Base-by-base conservation (phyloP, 441 rosid species). In the Dalechampia spathulata region DNA sequence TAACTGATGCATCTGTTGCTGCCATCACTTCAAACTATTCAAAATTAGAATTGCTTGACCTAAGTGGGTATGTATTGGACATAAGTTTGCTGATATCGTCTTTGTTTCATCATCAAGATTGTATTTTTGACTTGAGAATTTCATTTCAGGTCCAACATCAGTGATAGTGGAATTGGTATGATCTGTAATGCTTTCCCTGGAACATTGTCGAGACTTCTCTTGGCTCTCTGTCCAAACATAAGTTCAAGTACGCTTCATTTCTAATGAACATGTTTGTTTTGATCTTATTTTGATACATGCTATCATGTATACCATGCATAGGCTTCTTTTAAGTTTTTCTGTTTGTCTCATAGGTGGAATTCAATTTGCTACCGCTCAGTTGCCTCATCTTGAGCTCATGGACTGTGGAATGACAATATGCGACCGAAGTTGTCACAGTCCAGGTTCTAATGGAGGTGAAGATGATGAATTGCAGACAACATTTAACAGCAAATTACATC, bases 121-220 rank as follows among this genome's bases (percentile, higher is more conserved):
- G 10, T 42, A 36, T 57, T 32, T 57, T 22, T 73, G 49, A 57
- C 22, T 16, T 49, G 17, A 25, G 52, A 40, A 45, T 65, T 61
- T 44, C 30, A 71, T n/a, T n/a, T 58, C 86, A 93, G 99, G 64
- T 93, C 97, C 32, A 87, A 87, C 77, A 82, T 93, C 52, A 82
- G 89, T 66, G 99, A 93, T 64, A 80, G 86, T 61, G 96, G 96
- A 60, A 85, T 93, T n/a, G 93, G 96, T 63, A 93, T 90, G 89
- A 87, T 93, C 61, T 93, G 97, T 76, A 92, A 93, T 68, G 86
- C 81, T 43, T 78, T 85, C 41, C 91, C 96, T 16, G 80, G 72
- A 62, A 82, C 97, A 20, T 72, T 93, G 53, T 77, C 90, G 43
- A 81, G 83, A 62, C 81, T 93, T 55, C 87, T 87, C 34, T 80